Evolutionary conservation across 345 rosid species (phyloP), one percentile per base, ranked within the genome.

Genomic region (Gossypium bickii): DNA sequence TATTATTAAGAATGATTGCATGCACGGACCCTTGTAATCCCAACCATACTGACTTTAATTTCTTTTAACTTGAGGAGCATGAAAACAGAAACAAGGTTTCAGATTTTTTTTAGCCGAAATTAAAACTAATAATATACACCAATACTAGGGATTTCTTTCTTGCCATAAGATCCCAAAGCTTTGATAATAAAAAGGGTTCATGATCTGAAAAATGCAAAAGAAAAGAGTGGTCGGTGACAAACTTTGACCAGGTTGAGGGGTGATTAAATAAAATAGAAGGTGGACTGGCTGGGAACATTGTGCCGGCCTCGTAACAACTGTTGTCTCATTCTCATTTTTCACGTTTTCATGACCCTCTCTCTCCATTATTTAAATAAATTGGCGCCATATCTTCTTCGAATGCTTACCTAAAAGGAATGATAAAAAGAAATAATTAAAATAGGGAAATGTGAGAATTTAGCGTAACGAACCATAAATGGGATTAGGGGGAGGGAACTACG

Each of bases 361-460:
- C 9, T 1, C n/a, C 20, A 16, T 6, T 53, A 7, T 53, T 20
- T 1, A 2, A 18, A 34, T 80, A 80, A 55, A 80, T 5, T 68
- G 11, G 34, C 2, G 62, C 58, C 71, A 63, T 58, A 22, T 58
- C 24, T 76, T 45, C 17, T 71, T 52, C 27, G 48, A 55, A 25
- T 58, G 24, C 69, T 27, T 0, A 2, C 6, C n/a, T 49, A 15
- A 56, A 9, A 29, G 72, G 34, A 78, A 15, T 76, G 43, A 20
- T 12, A 71, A 67, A 41, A 34, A 34, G 41, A 34, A 34, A 34
- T 49, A 76, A 69, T 29, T 60, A 8, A 67, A 13, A 55, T 92
- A 22, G 97, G 93, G 89, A 89, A 83, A 82, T 77, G 97, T 81
- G 98, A 90, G 89, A 82, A 90, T 90, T 93, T 92, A 89, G 94